A percentile compares a stretch with the other conserved stretches of the same genome.
These are phyloP conservation scores for Globisporangium orthogonon DNA, from an alignment of 352 stramenopile genomes.

Conservation along the genomic window DNA sequence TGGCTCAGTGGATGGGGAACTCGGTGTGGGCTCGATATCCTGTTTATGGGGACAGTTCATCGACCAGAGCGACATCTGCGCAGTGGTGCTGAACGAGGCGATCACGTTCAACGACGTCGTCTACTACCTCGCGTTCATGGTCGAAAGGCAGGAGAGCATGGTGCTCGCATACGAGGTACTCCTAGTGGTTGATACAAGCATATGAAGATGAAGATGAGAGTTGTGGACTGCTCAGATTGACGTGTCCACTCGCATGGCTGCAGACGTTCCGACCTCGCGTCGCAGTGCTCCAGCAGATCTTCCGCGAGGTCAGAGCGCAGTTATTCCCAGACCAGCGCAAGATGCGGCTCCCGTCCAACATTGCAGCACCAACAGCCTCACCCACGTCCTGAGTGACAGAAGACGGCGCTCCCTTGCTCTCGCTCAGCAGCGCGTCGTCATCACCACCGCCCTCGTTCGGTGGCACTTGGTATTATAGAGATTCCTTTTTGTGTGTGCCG, in stretches of 20 bases:
- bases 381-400: neutral
- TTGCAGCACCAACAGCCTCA: slow-evolving; percentile 1
- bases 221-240: neutral
- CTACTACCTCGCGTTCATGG: slow-evolving; percentile 78
- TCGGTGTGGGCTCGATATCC: neutral
- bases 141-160: slow-evolving; percentile 60
- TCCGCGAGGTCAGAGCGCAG: slow-evolving; percentile 40
- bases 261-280: slow-evolving; percentile 70
- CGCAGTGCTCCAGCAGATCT: slow-evolving; percentile 63
- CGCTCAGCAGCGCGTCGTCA: neutral
- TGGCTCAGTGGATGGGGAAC: neutral
- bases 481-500: slow-evolving; percentile 1
- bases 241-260: neutral
- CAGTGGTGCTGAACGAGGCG: slow-evolving; percentile 75
- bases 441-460: too few species aligned
- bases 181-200: neutral
- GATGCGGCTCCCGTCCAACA: slow-evolving; percentile 37
- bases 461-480: slow-evolving; percentile 1
- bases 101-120: slow-evolving; percentile 77
- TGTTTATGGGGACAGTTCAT: slow-evolving; percentile 26
- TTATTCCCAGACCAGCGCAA: slow-evolving; percentile 43
- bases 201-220: neutral
- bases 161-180: slow-evolving; percentile 71
- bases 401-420: neutral
- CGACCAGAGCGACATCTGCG: slow-evolving; percentile 37